Conservation (phyloP, 1,139 yeast species). For the Yamadazyma epiphylla region DNA sequence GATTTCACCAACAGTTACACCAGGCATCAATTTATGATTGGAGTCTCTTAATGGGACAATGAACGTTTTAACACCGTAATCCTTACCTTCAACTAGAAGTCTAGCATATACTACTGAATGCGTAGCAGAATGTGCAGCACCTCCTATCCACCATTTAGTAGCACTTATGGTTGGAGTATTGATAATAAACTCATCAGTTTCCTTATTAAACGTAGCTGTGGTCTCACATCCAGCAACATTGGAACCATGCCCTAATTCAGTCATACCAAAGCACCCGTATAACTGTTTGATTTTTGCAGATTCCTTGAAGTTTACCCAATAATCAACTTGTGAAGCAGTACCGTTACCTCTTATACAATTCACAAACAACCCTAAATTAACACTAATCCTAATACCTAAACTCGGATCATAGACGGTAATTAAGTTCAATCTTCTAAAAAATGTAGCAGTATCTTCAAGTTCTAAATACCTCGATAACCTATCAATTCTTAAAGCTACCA, state of each 20-base stretch:
- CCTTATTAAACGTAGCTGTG: slow-evolving; percentile 42
- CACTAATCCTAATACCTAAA: slow-evolving; percentile 49
- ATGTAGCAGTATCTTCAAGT: slow-evolving; percentile 30
- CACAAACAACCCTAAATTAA: slow-evolving; percentile 68
- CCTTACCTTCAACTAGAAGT: slow-evolving; percentile 40
- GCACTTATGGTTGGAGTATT: slow-evolving; percentile 50
- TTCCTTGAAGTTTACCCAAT: slow-evolving; percentile 39
- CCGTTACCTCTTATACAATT: slow-evolving; percentile 73
- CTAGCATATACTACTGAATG: slow-evolving; percentile 43
- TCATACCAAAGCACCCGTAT: slow-evolving; percentile 49
- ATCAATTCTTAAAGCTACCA: slow-evolving; percentile 33
- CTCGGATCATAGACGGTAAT: slow-evolving; percentile 62
- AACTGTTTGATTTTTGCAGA: slow-evolving; percentile 33
- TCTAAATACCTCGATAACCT: slow-evolving; percentile 39
- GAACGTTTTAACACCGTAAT: slow-evolving; percentile 48
- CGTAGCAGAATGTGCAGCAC: slow-evolving; percentile 50
- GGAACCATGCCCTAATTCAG: slow-evolving; percentile 49
- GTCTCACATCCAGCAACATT: slow-evolving; percentile 46
- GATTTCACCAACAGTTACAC: slow-evolving; percentile 43
- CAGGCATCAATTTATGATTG: slow-evolving; percentile 42
- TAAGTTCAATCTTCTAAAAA: slow-evolving; percentile 44
- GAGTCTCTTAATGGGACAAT: slow-evolving; percentile 46
- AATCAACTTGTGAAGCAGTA: slow-evolving; percentile 42
- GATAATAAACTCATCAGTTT: slow-evolving; percentile 39
- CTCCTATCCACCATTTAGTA: slow-evolving; percentile 53